phyloP scores from a whole-genome alignment of 2,329 filamentous ascomycete species.

The Cercospora sesami region DNA sequence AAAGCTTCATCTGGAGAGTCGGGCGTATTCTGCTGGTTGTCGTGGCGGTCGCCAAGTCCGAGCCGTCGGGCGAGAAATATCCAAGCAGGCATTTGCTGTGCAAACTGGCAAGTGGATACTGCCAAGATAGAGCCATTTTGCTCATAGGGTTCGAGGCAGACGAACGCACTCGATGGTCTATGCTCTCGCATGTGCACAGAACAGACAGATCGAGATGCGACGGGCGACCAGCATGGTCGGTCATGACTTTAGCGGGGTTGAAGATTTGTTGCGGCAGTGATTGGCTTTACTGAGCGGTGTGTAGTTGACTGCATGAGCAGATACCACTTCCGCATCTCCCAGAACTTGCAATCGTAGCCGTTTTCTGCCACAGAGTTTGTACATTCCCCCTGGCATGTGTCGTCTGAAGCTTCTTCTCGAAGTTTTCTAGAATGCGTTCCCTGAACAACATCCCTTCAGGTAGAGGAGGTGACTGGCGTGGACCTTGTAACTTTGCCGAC shows the following conservation, averaged over 20 bases:
- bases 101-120: background rate
- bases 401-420: constrained; percentile 10
- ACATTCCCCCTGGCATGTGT: background rate
- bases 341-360: background rate
- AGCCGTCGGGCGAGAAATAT: background rate
- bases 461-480: background rate
- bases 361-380: background rate
- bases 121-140: background rate
- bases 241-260: background rate
- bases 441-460: background rate
- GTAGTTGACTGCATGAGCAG: background rate
- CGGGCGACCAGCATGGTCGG: background rate
- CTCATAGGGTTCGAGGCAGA: background rate
- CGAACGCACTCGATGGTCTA: background rate
- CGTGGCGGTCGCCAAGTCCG: background rate
- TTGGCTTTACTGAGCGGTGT: background rate
- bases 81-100: background rate
- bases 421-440: constrained; percentile 7
- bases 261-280: background rate
- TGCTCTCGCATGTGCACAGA: background rate
- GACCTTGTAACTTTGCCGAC: background rate
- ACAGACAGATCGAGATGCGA: background rate
- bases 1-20: background rate
- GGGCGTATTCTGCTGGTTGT: background rate
- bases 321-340: background rate